Conservation (phyloP, 257 asterid species). For the Scutellaria baicalensis region DNA sequence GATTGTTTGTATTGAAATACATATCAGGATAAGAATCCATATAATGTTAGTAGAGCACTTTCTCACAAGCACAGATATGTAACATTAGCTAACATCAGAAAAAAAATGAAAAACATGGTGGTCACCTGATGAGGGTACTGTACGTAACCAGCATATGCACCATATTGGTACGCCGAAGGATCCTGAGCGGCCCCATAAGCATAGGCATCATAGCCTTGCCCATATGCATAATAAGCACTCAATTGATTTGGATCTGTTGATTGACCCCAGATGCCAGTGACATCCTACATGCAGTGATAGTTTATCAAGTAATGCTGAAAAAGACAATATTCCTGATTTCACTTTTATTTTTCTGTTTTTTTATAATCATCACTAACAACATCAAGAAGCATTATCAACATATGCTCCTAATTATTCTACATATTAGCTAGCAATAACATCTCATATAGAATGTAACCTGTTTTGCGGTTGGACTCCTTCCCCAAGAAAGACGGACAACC, state of each 20-base stretch:
- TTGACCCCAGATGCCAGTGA: constrained; percentile 59
- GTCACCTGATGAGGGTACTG: constrained; percentile 83
- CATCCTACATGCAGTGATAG: constrained; percentile 46
- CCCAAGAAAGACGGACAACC: constrained; percentile 93
- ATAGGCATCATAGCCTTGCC: constrained; percentile 94
- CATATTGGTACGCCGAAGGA: constrained; percentile 71
- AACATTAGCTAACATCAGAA: neutral
- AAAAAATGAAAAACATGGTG: neutral
- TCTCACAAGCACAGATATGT: neutral
- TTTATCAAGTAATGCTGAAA: constrained; percentile 4
- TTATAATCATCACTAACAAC: neutral
- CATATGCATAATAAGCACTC: constrained; percentile 87
- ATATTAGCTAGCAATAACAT: neutral
- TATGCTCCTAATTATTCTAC: neutral
- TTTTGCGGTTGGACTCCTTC: constrained; percentile 74
- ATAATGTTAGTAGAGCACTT: neutral
- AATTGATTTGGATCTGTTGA: constrained; percentile 78
- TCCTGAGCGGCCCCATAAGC: constrained; percentile 80
- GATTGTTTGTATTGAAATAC: neutral
- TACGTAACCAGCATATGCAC: constrained; percentile 77
- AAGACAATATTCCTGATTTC: neutral
- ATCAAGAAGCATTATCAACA: neutral
- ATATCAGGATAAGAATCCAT: neutral
- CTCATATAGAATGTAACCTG: constrained; percentile 43
- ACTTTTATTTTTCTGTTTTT: neutral